Conservation (phyloP, 768 basidiomycete genomes). For the Neoboletus subvelutipes region DNA sequence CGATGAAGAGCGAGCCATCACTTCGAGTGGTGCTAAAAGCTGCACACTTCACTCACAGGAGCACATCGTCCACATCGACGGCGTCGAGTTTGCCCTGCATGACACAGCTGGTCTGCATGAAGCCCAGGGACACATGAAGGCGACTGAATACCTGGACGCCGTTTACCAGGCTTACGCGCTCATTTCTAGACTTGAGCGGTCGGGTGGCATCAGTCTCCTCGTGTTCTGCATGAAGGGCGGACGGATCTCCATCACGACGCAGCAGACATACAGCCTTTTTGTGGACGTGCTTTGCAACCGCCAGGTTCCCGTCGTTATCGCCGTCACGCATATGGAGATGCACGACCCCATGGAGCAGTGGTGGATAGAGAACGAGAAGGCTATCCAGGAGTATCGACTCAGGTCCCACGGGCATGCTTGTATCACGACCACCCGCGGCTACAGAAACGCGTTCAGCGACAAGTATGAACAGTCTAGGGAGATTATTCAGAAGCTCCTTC, state of each 20-base stretch:
- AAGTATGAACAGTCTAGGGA: conserved; percentile 36
- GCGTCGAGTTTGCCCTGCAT: conserved; percentile 21
- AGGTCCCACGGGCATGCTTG: conserved; percentile 39
- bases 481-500: conserved; percentile 21
- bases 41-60: conserved; percentile 35
- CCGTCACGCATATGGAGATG: conserved; percentile 38
- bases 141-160: conserved; percentile 25
- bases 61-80: conserved; percentile 22
- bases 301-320: conserved; percentile 31
- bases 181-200: conserved; percentile 30
- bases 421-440: conserved; percentile 36
- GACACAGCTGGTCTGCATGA: conserved; percentile 32
- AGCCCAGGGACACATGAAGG: conserved; percentile 25
- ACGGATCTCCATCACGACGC: conserved; percentile 23
- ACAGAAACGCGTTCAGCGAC: conserved; percentile 18
- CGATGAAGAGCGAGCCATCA: conserved; percentile 23
- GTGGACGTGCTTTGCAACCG: conserved; percentile 39
- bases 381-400: conserved; percentile 35
- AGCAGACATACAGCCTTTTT: conserved; percentile 36
- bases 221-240: conserved; percentile 33
- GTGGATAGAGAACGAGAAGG: conserved; percentile 39
- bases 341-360: conserved; percentile 36
- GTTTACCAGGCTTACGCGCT: conserved; percentile 33
- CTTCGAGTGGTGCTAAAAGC: conserved; percentile 33
- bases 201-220: conserved; percentile 29